Base-by-base conservation (phyloP, 2,329 filamentous ascomycete genomes). In the Aschersonia sp. region DNA sequence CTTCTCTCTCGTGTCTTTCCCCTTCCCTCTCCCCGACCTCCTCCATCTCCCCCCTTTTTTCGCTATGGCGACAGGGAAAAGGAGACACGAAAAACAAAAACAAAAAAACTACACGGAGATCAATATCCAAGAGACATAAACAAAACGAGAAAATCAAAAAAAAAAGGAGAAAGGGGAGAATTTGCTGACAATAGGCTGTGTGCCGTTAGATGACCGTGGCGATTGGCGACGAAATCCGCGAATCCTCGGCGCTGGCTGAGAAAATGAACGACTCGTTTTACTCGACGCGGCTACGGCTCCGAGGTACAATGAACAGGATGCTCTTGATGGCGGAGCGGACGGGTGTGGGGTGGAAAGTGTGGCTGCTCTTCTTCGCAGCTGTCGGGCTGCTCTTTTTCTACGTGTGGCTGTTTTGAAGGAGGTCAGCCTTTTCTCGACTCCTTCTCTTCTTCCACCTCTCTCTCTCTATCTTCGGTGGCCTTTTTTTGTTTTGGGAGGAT, bases 211-310 rank as follows among this genome's bases (percentile, higher is more conserved):
- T 98, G 70, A 95, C 89, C 1, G 69, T 87, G 39, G 87, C 89
- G 5, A 98, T 98, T 55, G 92, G 92, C 54, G 87, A 94, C 60
- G 92, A 97, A 67, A 97, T 97, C 59, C 79, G 90, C 56, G 86
- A 94, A 53, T 92, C 85, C 11, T 86, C 87, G 2, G 82, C 86
- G 2, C 75, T 97, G 4, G 85, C 88, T 2, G 87, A 96, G 57
- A 90, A 88, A 67, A 95, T 98, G 83, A 97, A 97, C 65, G 87
- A 95, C 60, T 78, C 80, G 5, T 98, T 97, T 61, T 90, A 97
- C 62, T 80, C 78, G 57, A 94, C 90, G 47, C 73, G 89, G 35
- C 68, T 88, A 46, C 78, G 85, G 53, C 70, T 98, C 52, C 78
- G 82, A 43, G 88, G 90, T 47, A 97, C 94, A 14, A 97, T 98